Evolutionary conservation across 2,329 filamentous ascomycete genomes (phyloP).

Genomic region (Tolypocladium cylindrosporum): DNA sequence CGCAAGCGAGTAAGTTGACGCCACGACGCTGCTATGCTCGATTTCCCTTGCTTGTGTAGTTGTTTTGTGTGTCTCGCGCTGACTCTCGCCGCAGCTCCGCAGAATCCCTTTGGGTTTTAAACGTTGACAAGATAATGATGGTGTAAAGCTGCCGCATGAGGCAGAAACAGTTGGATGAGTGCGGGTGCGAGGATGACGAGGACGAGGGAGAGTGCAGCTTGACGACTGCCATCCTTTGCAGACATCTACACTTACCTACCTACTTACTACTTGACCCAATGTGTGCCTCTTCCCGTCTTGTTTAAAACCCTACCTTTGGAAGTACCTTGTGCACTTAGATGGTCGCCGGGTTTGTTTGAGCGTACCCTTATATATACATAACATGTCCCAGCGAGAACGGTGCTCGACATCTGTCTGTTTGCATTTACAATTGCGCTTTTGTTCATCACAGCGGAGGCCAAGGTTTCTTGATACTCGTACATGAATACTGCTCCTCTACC

Average conservation of each 20-base stretch:
- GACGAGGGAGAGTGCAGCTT: background rate
- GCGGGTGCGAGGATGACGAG: background rate
- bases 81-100: constrained; percentile 28
- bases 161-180: background rate
- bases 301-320: background rate
- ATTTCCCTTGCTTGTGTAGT: background rate
- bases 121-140: background rate
- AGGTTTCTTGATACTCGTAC: too few species aligned
- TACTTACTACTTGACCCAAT: background rate
- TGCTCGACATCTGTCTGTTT: background rate
- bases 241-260: background rate
- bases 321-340: background rate
- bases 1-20: constrained; percentile 79
- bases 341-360: background rate
- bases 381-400: background rate
- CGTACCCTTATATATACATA: background rate
- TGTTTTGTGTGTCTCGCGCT: constrained; percentile 6
- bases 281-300: background rate
- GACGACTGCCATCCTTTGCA: background rate
- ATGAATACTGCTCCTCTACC: background rate
- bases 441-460: background rate
- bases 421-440: background rate
- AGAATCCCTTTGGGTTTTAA: constrained; percentile 45
- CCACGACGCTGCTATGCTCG: constrained; percentile 18
- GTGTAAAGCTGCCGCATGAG: background rate